Conservation (phyloP, 179 eudicot species). For the Gypsophila paniculata region DNA sequence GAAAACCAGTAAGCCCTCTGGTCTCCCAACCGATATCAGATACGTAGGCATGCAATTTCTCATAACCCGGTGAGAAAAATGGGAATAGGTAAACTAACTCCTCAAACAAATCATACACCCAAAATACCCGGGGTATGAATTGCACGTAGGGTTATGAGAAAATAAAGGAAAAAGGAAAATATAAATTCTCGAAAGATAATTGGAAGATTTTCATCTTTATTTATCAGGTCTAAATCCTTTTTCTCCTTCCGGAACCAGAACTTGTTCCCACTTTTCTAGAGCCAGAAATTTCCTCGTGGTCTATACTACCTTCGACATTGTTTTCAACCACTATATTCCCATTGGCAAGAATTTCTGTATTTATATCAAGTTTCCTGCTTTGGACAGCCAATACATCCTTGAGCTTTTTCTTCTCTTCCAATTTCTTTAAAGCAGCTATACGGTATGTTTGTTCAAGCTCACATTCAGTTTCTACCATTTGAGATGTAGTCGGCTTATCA, state of each 20-base stretch:
- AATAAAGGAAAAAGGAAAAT: too few relatives aligned
- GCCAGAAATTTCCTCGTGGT: neutral
- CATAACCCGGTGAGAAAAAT: too few relatives aligned
- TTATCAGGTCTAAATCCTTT: slow-evolving; percentile 29
- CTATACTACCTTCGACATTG: slow-evolving; percentile 1
- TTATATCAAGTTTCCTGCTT: neutral
- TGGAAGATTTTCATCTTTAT: too few relatives aligned
- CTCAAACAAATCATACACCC: too few relatives aligned
- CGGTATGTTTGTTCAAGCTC: slow-evolving; percentile 32
- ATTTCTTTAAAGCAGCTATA: slow-evolving; percentile 32
- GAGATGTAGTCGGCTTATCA: too few relatives aligned
- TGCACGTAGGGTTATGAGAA: too few relatives aligned
- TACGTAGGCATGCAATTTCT: too few relatives aligned
- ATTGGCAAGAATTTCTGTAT: neutral
- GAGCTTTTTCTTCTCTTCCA: slow-evolving; percentile 31
- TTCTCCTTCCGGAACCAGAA: slow-evolving; percentile 25
- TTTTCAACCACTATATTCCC: slow-evolving; percentile 8
- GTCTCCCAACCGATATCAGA: too few relatives aligned
- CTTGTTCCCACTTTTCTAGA: slow-evolving; percentile 10
- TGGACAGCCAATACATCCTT: slow-evolving; percentile 8
- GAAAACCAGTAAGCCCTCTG: too few relatives aligned
- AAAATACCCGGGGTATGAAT: too few relatives aligned
- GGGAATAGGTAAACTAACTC: too few relatives aligned
- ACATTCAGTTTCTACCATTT: slow-evolving; percentile 13
- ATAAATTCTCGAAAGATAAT: too few relatives aligned